Percentiles rank a stretch among this genome's conserved stretches.
These are phyloP conservation scores for Nannochloropsis salina DNA, from an alignment of 108 stramenopile species.

Conservation along the genomic window DNA sequence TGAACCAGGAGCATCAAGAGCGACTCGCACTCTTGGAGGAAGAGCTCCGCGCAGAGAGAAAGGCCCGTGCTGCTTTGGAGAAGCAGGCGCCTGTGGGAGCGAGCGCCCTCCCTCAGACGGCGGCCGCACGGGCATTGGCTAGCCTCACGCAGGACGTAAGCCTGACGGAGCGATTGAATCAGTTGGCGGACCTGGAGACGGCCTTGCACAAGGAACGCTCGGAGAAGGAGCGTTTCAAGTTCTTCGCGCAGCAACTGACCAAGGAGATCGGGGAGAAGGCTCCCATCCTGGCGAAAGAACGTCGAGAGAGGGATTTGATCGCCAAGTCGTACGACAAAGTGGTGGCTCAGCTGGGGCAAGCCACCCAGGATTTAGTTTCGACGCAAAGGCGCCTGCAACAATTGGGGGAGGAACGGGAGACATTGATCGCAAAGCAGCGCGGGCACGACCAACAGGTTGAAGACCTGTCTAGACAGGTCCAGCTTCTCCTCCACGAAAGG, in stretches of 20 bases:
- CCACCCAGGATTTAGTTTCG: background rate
- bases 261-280: background rate
- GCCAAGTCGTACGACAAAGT: background rate
- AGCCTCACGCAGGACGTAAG: background rate
- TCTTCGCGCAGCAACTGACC: constrained; percentile 16
- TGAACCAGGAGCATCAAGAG: background rate
- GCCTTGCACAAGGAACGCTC: constrained; percentile 1
- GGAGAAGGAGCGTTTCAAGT: constrained; percentile 1
- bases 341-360: background rate
- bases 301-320: constrained; percentile 1
- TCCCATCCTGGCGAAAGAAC: background rate
- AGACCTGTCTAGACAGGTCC: constrained; percentile 11
- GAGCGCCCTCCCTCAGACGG: background rate
- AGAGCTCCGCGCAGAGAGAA: constrained; percentile 4
- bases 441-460: constrained; percentile 9
- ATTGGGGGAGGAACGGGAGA: background rate
- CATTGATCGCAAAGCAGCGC: background rate
- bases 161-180: background rate
- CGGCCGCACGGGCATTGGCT: constrained; percentile 9
- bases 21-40: background rate
- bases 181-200: constrained; percentile 11
- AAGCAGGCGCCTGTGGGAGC: background rate
- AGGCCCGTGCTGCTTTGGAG: background rate
- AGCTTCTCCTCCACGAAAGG: background rate
- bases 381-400: background rate